phyloP scores from a whole-genome alignment of 169 alveolate species.

The Eimeria zaria region DNA sequence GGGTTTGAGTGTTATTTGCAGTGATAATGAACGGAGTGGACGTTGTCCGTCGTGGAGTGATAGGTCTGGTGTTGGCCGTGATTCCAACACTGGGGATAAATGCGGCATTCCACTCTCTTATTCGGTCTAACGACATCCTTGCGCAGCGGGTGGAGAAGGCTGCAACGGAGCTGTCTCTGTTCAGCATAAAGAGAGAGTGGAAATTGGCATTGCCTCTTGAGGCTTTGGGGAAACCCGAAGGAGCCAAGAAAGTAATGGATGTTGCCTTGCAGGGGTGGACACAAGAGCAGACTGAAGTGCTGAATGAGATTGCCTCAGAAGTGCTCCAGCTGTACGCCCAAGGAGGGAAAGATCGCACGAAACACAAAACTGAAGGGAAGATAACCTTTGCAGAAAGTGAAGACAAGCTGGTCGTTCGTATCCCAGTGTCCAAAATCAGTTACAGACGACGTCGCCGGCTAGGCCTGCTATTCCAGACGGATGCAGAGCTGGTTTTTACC shows the following conservation, averaged over 20 bases:
- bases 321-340: constrained; percentile 45
- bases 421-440: constrained; percentile 6
- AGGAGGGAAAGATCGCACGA: constrained; percentile 27
- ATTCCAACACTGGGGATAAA: constrained; percentile 10
- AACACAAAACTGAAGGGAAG: neutral
- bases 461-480: neutral
- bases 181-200: constrained; percentile 21
- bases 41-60: constrained; percentile 66
- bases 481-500: constrained; percentile 26
- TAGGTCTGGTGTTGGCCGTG: constrained; percentile 30
- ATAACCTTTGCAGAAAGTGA: neutral
- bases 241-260: neutral
- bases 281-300: neutral
- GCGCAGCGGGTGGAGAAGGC: constrained; percentile 16
- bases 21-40: constrained; percentile 31
- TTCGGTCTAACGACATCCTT: neutral
- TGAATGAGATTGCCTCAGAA: constrained; percentile 19
- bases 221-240: neutral
- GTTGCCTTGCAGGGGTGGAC: neutral
- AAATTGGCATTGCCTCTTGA: neutral
- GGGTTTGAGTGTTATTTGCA: neutral
- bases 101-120: constrained; percentile 29
- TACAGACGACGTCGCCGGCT: constrained; percentile 4
- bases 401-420: neutral
- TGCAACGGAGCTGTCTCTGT: constrained; percentile 3